Conservation (phyloP, 31 red algal genomes). For the Porphyra umbilicalis region DNA sequence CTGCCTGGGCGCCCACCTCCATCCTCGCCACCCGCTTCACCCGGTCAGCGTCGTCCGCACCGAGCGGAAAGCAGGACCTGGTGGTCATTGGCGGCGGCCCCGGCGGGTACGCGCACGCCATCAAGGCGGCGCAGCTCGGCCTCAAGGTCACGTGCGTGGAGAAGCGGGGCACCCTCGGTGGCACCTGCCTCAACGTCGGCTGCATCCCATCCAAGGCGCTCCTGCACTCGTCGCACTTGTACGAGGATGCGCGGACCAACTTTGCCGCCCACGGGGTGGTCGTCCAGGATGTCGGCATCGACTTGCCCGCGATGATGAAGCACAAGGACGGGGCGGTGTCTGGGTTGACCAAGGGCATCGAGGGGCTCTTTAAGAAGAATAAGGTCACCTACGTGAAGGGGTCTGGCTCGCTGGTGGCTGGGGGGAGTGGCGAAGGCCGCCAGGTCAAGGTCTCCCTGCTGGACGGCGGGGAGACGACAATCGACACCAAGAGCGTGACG, state of each 20-base stretch:
- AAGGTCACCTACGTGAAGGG: constrained; percentile 84
- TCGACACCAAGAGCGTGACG: constrained; percentile 83
- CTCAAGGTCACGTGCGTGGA: constrained; percentile 87
- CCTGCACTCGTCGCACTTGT: constrained; percentile 88
- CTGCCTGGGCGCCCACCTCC: not conserved
- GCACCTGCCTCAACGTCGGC: constrained; percentile 98
- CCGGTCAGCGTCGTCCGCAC: not conserved
- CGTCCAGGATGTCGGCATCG: constrained; percentile 50
- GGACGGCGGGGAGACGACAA: constrained; percentile 42
- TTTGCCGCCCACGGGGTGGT: constrained; percentile 84
- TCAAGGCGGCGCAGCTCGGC: constrained; percentile 97
- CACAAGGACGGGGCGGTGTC: constrained; percentile 62
- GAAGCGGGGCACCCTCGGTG: constrained; percentile 87
- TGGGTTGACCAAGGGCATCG: constrained; percentile 86
- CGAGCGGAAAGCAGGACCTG: constrained; percentile 60
- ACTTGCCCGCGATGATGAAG: constrained; percentile 87
- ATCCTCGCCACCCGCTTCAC: not conserved
- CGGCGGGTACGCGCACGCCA: constrained; percentile 96
- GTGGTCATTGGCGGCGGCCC: constrained; percentile 94
- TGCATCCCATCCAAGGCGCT: constrained; percentile 99
- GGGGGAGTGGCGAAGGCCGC: constrained; percentile 2
- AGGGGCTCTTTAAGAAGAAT: constrained; percentile 97
- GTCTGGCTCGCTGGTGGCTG: constrained; percentile 25
- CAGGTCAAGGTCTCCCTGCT: constrained; percentile 56
- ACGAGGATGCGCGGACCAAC: constrained; percentile 68